phyloP scores from a whole-genome alignment of 75 land plant genomes.

The Isoetes taiwanensis region DNA sequence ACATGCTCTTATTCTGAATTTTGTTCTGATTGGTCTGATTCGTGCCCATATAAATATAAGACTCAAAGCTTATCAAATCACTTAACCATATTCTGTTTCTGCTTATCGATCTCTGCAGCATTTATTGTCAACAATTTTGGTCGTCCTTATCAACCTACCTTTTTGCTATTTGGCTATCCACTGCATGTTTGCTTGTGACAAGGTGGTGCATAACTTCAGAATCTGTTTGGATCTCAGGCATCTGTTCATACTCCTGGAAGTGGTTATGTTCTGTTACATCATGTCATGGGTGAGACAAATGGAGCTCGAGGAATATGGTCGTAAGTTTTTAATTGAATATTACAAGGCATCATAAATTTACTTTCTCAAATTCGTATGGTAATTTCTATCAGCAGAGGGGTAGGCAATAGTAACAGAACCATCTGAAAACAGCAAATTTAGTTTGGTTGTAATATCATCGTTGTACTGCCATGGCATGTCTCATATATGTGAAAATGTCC shows the following conservation, averaged over 20 bases:
- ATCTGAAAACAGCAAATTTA: no score
- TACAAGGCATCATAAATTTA: not conserved
- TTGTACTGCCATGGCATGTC: no score
- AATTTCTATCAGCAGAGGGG: no score
- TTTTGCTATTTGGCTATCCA: not conserved
- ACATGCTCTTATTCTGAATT: not conserved
- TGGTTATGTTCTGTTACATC: conserved; percentile 97
- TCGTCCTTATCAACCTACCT: no score
- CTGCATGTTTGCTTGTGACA: not conserved
- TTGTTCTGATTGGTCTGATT: not conserved
- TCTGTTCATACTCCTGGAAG: conserved; percentile 85
- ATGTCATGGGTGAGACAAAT: conserved; percentile 96
- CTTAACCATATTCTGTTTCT: no score
- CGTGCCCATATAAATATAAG: no score
- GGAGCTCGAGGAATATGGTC: conserved; percentile 96
- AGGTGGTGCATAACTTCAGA: not conserved
- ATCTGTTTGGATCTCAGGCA: conserved; percentile 28
- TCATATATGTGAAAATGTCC: no score
- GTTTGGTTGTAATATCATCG: no score
- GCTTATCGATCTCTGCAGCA: no score
- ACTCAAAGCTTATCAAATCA: no score
- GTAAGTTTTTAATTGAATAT: conserved; percentile 37
- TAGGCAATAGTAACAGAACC: no score
- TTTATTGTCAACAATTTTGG: no score
- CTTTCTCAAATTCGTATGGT: not conserved